These are phyloP conservation scores for Cutaneotrichosporon arboriforme DNA, from an alignment of 1,284 basidiomycete genomes.

Conservation along the genomic window DNA sequence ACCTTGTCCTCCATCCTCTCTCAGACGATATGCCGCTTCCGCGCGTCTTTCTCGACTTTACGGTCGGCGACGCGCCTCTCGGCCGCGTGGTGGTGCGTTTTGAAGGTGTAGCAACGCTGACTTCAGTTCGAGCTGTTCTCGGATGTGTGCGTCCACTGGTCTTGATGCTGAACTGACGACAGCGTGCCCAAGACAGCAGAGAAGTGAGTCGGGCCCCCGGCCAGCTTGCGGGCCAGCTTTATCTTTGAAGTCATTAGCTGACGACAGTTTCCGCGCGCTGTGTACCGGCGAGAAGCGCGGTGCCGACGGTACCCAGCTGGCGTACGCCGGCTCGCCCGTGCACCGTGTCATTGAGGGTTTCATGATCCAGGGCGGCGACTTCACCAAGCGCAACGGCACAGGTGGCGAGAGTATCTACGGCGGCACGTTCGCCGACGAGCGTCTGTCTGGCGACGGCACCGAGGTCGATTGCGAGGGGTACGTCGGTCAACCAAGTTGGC, in stretches of 20 bases:
- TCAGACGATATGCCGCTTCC: constrained; percentile 33
- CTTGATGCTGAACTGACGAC: constrained; percentile 28
- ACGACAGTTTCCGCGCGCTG: constrained; percentile 69
- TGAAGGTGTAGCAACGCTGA: constrained; percentile 2
- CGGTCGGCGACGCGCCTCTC: constrained; percentile 53
- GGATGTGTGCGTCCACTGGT: constrained; percentile 42
- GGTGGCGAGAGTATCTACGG: constrained; percentile 51
- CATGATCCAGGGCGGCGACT: constrained; percentile 79
- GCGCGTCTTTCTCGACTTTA: constrained; percentile 66
- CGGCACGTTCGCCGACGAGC: constrained; percentile 45
- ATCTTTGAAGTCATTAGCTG: background rate
- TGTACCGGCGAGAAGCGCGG: constrained; percentile 80
- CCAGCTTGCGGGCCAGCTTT: too few species aligned
- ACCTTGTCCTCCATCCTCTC: background rate
- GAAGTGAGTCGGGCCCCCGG: constrained; percentile 72
- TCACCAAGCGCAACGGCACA: constrained; percentile 53
- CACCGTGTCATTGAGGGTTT: constrained; percentile 77
- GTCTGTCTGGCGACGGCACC: constrained; percentile 36
- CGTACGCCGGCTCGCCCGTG: constrained; percentile 73
- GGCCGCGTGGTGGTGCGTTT: constrained; percentile 59
- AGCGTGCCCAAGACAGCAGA: constrained; percentile 74
- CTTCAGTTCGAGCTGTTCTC: constrained; percentile 71
- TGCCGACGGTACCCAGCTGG: constrained; percentile 60
- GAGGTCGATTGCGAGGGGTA: constrained; percentile 46
- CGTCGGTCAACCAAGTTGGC: constrained; percentile 9